A percentile compares a stretch with the other conserved stretches of the same genome.
These are phyloP conservation scores for Plenodomus tracheiphilus DNA, from an alignment of 2,329 filamentous ascomycete species.

Conservation along the genomic window DNA sequence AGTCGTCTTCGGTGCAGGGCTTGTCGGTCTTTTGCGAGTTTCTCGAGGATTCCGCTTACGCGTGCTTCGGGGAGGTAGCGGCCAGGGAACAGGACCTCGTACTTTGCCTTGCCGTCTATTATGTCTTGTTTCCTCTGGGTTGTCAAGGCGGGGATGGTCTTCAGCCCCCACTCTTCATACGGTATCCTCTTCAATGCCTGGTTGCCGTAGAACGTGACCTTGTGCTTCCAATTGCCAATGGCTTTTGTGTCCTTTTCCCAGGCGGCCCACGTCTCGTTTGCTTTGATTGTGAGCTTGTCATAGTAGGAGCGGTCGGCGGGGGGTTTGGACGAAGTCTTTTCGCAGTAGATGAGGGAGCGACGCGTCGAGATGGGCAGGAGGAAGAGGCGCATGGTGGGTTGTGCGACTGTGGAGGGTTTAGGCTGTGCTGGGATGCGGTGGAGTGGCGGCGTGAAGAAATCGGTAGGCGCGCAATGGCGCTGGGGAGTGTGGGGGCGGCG, in stretches of 20 bases:
- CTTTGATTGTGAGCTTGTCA: slow-evolving; percentile 72
- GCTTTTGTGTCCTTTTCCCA: slow-evolving; percentile 80
- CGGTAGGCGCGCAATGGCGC: slow-evolving; percentile 24
- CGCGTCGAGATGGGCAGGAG: slow-evolving; percentile 90
- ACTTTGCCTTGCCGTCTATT: slow-evolving; percentile 63
- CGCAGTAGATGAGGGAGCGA: slow-evolving; percentile 89
- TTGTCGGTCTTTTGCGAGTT: slow-evolving; percentile 79
- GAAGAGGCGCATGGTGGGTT: slow-evolving; percentile 77
- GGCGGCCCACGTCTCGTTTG: slow-evolving; percentile 74
- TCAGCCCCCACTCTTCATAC: slow-evolving; percentile 97
- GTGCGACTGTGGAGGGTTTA: not conserved
- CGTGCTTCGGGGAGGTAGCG: slow-evolving; percentile 67
- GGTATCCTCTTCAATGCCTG: slow-evolving; percentile 82
- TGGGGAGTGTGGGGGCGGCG: not conserved
- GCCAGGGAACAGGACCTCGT: slow-evolving; percentile 76
- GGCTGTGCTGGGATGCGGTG: slow-evolving; percentile 8
- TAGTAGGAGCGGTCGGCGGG: slow-evolving; percentile 57
- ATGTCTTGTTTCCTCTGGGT: slow-evolving; percentile 67
- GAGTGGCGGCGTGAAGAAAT: slow-evolving; percentile 2
- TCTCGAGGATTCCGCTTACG: slow-evolving; percentile 67
- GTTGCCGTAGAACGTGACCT: slow-evolving; percentile 85
- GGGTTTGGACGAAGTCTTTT: slow-evolving; percentile 65
- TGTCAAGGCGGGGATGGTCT: slow-evolving; percentile 85
- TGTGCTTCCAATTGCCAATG: slow-evolving; percentile 76
- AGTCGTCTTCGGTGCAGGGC: slow-evolving; percentile 74